phyloP scores from a whole-genome alignment of 495 filamentous ascomycete genomes.

The Pyrenopolyporus hunteri region DNA sequence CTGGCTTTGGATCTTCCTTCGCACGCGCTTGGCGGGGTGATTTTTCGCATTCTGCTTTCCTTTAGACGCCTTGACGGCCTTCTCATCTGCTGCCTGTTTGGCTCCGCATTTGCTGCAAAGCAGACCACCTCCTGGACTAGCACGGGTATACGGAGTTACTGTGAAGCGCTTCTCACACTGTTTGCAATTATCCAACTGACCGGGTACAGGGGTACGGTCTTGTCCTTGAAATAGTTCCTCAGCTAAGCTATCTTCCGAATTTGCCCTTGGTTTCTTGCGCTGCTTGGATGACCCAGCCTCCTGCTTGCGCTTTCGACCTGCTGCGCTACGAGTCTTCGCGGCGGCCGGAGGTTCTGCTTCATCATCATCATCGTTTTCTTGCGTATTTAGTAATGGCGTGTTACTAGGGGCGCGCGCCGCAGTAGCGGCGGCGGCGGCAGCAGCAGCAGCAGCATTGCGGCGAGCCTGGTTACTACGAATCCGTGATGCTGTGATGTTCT shows the following conservation, averaged over 20 bases:
- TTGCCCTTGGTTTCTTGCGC: slow-evolving; percentile 51
- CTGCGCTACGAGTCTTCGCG: slow-evolving; percentile 38
- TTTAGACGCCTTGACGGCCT: slow-evolving; percentile 51
- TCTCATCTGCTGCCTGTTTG: slow-evolving; percentile 68
- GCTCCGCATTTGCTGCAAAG: slow-evolving; percentile 88
- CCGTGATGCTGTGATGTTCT: slow-evolving; percentile 86
- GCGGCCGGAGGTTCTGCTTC: not conserved
- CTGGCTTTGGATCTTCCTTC: slow-evolving; percentile 77
- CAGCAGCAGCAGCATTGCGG: slow-evolving; percentile 41
- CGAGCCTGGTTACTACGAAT: slow-evolving; percentile 68
- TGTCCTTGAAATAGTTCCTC: not conserved
- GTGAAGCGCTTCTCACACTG: slow-evolving; percentile 88
- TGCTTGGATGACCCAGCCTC: slow-evolving; percentile 76
- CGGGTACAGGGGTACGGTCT: slow-evolving; percentile 65
- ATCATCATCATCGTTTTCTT: not conserved
- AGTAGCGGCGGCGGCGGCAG: not conserved
- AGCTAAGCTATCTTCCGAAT: slow-evolving; percentile 49
- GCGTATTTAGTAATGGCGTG: not conserved
- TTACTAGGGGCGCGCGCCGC: not conserved
- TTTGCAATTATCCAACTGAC: slow-evolving; percentile 89
- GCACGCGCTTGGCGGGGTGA: slow-evolving; percentile 50
- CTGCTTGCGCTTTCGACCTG: slow-evolving; percentile 57
- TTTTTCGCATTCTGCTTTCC: slow-evolving; percentile 47
- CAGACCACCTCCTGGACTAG: slow-evolving; percentile 80
- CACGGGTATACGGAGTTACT: slow-evolving; percentile 86